Evolutionary conservation across 2,329 filamentous ascomycete genomes (phyloP), one percentile per base, ranked within the genome.

Genomic region (Thermothelomyces thermophilus): DNA sequence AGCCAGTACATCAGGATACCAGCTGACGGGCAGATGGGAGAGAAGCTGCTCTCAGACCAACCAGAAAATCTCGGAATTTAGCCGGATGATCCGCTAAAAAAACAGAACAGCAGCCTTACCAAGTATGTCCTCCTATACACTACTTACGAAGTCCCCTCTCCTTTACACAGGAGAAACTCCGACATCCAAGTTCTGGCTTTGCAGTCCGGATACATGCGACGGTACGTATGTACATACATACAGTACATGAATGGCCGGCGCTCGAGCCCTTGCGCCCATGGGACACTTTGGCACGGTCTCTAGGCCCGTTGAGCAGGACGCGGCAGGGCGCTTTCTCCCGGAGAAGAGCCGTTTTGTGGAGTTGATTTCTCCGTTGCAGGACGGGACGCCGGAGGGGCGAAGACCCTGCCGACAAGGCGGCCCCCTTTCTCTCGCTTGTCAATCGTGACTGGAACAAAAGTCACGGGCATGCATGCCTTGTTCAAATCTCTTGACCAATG

Each of bases 1-100:
- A 52, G 45, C 50, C 49, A 37, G 35, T 36, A 34, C 36, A 35
- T 41, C 28, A 26, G 26, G 17, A 11, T n/a, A 17, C 36, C 40
- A 43, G 31, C 39, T 48, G 46, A 42, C 22, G 19, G 39, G 31
- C 19, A 11, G 33, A 35, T 46, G 45, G n/a, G 30, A 48, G 30
- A 26, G n/a, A n/a, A n/a, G n/a, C n/a, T n/a, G 11, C 16, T 19
- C 33, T 33, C 24, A 49, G 33, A 31, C 40, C 19, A 44, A 14
- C 45, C 9, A 11, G 16, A 41, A 13, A 17, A 11, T 44, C 26
- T 7, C 26, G 14, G 33, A 10, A 24, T 49, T 49, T 49, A 43
- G 40, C 41, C 47, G 36, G 26, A 8, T 13, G 36, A 13, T 14
- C 33, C 13, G 33, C 8, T 6, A 35, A 16, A 35, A 9, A 14